Evolutionary conservation across 1,139 yeast genomes (phyloP).

Genomic region (Candida glucosophila): DNA sequence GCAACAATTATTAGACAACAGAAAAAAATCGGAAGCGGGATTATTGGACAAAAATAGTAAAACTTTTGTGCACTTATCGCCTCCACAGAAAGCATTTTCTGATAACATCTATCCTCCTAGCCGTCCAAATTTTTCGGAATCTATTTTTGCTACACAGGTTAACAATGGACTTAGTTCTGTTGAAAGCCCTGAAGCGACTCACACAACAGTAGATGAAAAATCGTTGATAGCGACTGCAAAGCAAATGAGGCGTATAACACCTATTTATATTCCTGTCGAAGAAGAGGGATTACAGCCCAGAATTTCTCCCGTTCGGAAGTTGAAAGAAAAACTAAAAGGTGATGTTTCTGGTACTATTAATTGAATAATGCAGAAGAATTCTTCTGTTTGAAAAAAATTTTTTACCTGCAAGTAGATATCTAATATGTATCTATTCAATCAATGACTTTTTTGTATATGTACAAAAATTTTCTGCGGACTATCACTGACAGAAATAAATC

Average conservation of each 20-base stretch:
- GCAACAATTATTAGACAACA: background rate
- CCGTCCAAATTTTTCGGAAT: slow-evolving; percentile 19
- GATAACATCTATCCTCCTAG: slow-evolving; percentile 18
- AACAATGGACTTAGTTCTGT: slow-evolving; percentile 1
- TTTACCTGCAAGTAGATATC: too few species aligned
- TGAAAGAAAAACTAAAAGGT: slow-evolving; percentile 24
- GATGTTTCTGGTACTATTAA: too few species aligned
- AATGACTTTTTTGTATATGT: too few species aligned
- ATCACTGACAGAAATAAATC: too few species aligned
- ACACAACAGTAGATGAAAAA: slow-evolving; percentile 8
- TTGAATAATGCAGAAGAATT: too few species aligned
- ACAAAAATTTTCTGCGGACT: too few species aligned
- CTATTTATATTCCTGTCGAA: slow-evolving; percentile 30
- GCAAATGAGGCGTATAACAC: slow-evolving; percentile 26
- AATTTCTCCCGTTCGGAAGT: slow-evolving; percentile 24
- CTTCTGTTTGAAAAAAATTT: too few species aligned
- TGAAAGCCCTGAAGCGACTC: background rate
- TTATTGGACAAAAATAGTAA: slow-evolving; percentile 1
- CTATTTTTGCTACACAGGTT: background rate
- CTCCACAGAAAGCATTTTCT: slow-evolving; percentile 6
- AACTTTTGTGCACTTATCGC: slow-evolving; percentile 7
- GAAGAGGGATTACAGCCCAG: slow-evolving; percentile 22
- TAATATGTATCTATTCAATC: too few species aligned
- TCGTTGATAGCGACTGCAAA: slow-evolving; percentile 31
- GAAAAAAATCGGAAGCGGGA: background rate